These are phyloP conservation scores for Coccomyxa sp. DNA, from an alignment of 139 green algal species.

Conservation along the genomic window DNA sequence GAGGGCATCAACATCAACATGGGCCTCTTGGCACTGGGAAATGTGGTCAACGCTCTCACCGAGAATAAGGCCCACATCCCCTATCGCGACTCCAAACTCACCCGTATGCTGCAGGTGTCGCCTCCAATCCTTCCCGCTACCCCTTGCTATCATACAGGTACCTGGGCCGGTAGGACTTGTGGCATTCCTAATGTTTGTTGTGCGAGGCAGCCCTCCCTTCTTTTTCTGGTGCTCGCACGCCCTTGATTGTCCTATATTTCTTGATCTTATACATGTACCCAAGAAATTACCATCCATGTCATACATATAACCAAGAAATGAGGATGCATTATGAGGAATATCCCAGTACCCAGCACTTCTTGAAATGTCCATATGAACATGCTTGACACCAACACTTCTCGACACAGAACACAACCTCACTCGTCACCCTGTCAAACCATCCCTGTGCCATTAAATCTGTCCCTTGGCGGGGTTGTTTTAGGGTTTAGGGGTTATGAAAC, in stretches of 20 bases:
- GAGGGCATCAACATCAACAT: slow-evolving; percentile 76
- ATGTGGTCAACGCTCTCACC: slow-evolving; percentile 93
- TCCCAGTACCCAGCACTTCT: not conserved
- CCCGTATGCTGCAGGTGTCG: slow-evolving; percentile 78
- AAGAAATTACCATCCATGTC: too few relatives aligned
- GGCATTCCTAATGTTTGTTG: too few relatives aligned
- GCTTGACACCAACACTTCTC: not conserved
- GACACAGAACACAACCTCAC: not conserved
- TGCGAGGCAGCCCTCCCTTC: too few relatives aligned
- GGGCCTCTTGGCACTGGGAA: slow-evolving; percentile 92
- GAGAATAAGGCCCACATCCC: slow-evolving; percentile 78
- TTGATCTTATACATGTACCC: too few relatives aligned
- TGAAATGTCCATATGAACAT: too few relatives aligned
- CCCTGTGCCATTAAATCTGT: too few relatives aligned
- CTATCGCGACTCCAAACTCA: slow-evolving; percentile 94
- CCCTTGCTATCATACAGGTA: not conserved
- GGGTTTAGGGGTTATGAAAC: not conserved
- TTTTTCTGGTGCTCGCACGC: too few relatives aligned
- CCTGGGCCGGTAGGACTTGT: too few relatives aligned
- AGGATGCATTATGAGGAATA: not conserved
- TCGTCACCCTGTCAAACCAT: too few relatives aligned
- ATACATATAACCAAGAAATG: not conserved
- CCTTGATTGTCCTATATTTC: too few relatives aligned
- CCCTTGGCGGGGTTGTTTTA: too few relatives aligned
- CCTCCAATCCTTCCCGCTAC: not conserved